These are phyloP conservation scores for Yamadazyma diddensiae DNA, from an alignment of 1,139 yeast genomes.

Conservation along the genomic window DNA sequence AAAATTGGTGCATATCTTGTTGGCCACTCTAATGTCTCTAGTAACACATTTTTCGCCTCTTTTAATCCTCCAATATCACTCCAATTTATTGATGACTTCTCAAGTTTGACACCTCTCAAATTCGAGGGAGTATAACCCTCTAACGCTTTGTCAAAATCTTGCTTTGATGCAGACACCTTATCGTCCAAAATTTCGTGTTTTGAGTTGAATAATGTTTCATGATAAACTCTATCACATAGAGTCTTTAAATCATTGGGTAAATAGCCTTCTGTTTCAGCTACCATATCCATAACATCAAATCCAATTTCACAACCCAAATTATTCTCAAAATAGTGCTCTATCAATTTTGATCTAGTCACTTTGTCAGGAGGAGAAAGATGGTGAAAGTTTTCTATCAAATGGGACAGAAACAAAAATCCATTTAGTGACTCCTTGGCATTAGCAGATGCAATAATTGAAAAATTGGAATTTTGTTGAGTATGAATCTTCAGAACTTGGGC, in stretches of 20 bases:
- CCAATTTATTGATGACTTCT: constrained; percentile 78
- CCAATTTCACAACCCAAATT: constrained; percentile 28
- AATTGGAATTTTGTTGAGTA: constrained; percentile 39
- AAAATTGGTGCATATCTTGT: constrained; percentile 94
- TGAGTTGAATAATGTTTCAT: constrained; percentile 50
- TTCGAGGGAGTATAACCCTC: constrained; percentile 75
- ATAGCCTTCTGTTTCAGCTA: constrained; percentile 84
- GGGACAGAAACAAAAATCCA: constrained; percentile 59
- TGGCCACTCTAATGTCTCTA: constrained; percentile 97
- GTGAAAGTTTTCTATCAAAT: constrained; percentile 63
- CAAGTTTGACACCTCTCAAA: constrained; percentile 81
- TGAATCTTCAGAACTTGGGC: constrained; percentile 40
- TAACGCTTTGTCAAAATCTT: constrained; percentile 55
- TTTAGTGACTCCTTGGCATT: constrained; percentile 67
- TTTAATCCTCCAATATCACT: constrained; percentile 82
- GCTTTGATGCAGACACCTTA: constrained; percentile 19
- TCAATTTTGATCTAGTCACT: constrained; percentile 50
- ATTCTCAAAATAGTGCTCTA: constrained; percentile 44
- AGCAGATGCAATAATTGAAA: constrained; percentile 57
- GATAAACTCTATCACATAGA: constrained; percentile 71
- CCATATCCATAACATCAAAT: constrained; percentile 67
- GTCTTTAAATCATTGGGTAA: constrained; percentile 78
- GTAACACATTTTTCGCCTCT: constrained; percentile 69
- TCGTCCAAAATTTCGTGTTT: constrained; percentile 11
- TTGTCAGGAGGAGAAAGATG: constrained; percentile 72